Percentiles rank a stretch among this genome's conserved stretches.
phyloP scores from a whole-genome alignment of 2,329 filamentous ascomycete genomes.

The Fusarium hostae region DNA sequence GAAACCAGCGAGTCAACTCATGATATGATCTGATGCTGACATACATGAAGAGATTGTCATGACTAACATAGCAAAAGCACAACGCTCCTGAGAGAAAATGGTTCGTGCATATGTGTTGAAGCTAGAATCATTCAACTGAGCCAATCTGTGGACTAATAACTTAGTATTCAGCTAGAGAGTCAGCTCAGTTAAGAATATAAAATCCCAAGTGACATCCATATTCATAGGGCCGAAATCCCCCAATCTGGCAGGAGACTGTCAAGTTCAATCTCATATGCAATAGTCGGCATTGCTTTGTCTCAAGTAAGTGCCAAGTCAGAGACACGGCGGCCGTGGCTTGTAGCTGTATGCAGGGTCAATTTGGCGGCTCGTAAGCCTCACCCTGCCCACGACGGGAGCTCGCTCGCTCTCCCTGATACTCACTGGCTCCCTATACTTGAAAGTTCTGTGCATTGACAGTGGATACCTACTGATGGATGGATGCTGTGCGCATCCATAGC shows the following conservation, averaged over 20 bases:
- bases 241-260: background rate
- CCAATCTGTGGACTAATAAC: background rate
- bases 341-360: background rate
- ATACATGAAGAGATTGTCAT: background rate
- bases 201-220: background rate
- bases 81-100: background rate
- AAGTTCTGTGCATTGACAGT: background rate
- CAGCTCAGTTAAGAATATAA: background rate
- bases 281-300: background rate
- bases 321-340: background rate
- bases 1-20: background rate
- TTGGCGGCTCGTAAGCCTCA: conserved; percentile 5
- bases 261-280: background rate
- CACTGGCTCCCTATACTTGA: background rate
- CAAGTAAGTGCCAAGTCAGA: background rate
- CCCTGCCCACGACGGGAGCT: background rate
- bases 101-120: background rate
- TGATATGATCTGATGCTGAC: conserved; percentile 19
- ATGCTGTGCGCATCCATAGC: background rate
- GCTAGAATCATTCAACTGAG: background rate
- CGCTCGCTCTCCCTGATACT: background rate
- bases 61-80: background rate
- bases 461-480: background rate
- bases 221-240: background rate
- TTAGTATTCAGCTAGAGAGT: background rate